Evolutionary conservation across 1,139 yeast genomes (phyloP).

Genomic region (Candida tunisiensis): DNA sequence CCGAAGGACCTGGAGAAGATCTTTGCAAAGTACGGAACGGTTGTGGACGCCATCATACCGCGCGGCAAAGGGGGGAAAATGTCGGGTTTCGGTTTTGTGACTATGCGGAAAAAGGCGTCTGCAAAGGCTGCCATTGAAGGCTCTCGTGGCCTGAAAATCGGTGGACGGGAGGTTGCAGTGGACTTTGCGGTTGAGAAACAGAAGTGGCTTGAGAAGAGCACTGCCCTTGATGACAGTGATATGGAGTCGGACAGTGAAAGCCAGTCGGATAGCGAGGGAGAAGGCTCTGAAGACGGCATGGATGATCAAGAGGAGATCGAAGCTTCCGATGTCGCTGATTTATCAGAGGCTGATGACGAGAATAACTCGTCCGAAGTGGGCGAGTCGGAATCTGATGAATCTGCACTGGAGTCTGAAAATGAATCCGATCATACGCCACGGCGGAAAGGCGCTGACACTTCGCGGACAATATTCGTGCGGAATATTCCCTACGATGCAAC

Average conservation of each 20-base stretch:
- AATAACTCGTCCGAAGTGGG: conserved; percentile 15
- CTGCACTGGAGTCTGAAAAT: conserved; percentile 19
- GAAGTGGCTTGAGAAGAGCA: conserved; percentile 47
- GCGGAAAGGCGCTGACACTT: conserved; percentile 12
- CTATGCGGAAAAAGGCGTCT: conserved; percentile 64
- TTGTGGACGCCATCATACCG: conserved; percentile 80
- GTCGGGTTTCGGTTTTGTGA: conserved; percentile 91
- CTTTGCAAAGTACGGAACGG: conserved; percentile 71
- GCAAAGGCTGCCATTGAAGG: conserved; percentile 76
- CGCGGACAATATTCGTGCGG: conserved; percentile 50
- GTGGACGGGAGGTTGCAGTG: conserved; percentile 86
- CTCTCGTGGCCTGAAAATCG: conserved; percentile 56
- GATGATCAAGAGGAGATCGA: conserved; percentile 12
- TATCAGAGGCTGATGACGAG: conserved; percentile 11
- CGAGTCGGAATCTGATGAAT: conserved; percentile 15
- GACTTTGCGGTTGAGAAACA: conserved; percentile 85
- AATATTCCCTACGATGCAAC: conserved; percentile 94
- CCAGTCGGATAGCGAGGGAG: conserved; percentile 9
- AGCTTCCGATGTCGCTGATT: conserved; percentile 10
- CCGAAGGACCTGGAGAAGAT: conserved; percentile 53
- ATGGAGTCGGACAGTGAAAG: conserved; percentile 20
- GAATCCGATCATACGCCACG: conserved; percentile 18
- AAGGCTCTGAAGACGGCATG: conserved; percentile 9
- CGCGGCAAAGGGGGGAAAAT: conserved; percentile 75
- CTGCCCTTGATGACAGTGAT: conserved; percentile 18